These are phyloP conservation scores for Naganishia sp. DNA, from an alignment of 1,284 basidiomycete genomes.

Conservation along the genomic window DNA sequence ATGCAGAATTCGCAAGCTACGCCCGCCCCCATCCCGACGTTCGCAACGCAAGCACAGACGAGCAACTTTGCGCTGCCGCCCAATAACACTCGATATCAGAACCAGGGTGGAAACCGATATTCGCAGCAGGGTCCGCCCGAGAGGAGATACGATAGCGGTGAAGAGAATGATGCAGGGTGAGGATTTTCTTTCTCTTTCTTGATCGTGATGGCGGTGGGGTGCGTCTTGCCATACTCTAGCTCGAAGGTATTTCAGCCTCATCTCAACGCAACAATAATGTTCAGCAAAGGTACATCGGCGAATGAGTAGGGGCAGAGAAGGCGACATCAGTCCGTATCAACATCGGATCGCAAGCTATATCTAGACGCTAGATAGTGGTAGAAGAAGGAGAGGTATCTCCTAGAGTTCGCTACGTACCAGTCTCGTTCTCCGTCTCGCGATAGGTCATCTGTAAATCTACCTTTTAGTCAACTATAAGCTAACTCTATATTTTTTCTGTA, in stretches of 20 bases:
- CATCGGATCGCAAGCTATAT: slow-evolving; percentile 2
- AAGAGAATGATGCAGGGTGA: slow-evolving; percentile 31
- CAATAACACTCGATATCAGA: slow-evolving; percentile 20
- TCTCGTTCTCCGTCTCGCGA: slow-evolving; percentile 2
- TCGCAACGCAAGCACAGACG: slow-evolving; percentile 10
- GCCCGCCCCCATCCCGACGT: slow-evolving; percentile 20
- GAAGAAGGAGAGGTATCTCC: slow-evolving; percentile 1
- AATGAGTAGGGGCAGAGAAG: too few relatives aligned
- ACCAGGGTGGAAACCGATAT: slow-evolving; percentile 24
- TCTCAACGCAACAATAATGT: too few relatives aligned
- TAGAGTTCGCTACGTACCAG: slow-evolving; percentile 17
- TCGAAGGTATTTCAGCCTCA: too few relatives aligned
- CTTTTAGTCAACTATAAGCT: slow-evolving; percentile 14
- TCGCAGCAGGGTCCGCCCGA: slow-evolving; percentile 20
- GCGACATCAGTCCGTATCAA: too few relatives aligned
- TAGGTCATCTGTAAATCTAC: slow-evolving; percentile 13
- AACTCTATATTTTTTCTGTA: slow-evolving; percentile 19
- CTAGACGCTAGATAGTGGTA: slow-evolving; percentile 15
- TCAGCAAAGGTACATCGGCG: too few relatives aligned
- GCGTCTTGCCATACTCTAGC: too few relatives aligned
- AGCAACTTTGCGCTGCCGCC: slow-evolving; percentile 23
- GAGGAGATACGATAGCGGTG: slow-evolving; percentile 11
- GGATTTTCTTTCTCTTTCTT: slow-evolving; percentile 1
- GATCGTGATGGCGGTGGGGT: neutral
- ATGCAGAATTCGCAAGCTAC: neutral